Base-by-base conservation (phyloP, 768 basidiomycete species). In the Russula ochroleuca region DNA sequence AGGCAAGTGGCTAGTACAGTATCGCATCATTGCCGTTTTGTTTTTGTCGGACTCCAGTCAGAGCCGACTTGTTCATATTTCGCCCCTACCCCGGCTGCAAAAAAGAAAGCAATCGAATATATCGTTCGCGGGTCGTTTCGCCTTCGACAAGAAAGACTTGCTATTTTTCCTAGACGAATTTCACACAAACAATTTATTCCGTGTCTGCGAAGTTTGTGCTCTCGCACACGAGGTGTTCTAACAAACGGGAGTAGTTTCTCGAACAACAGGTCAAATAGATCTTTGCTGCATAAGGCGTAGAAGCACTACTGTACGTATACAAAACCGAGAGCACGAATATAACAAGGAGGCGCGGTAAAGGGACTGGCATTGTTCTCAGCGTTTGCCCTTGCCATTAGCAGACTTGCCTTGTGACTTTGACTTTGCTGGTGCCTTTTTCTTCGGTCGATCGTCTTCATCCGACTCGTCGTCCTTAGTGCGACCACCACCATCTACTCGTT, bases 1-100 rank as follows among this genome's bases (percentile, higher is more conserved):
- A 0, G 96, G 96, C 9, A 98, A 95, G 74, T 82, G 87, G 38
- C 74, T 98, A 67, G 84, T 93, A n/a, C n/a, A n/a, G n/a, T n/a
- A n/a, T n/a, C n/a, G n/a, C n/a, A n/a, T n/a, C n/a, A n/a, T n/a
- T n/a, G n/a, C n/a, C n/a, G n/a, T 28, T 28, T 28, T 28, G 28
- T 28, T 28, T 28, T 5, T 28, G 2, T 2, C 2, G 28, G 28
- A 28, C 28, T 28, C 28, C 28, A 5, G 28, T 28, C 28, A 5
- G 28, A 28, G 2, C 5, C 28, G 5, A 35, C 33, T 43, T 5
- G 17, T n/a, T n/a, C 19, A n/a, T n/a, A 21, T 47, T 47, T 47
- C 5, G 21, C n/a, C 14, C 14, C 38, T 13, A 14, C 45, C 43
- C 11, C 21, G 4, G n/a, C n/a, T 21, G 45, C 45, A 3, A 11